phyloP scores from a whole-genome alignment of 2,329 filamentous ascomycete genomes.

The Alternaria sp. region DNA sequence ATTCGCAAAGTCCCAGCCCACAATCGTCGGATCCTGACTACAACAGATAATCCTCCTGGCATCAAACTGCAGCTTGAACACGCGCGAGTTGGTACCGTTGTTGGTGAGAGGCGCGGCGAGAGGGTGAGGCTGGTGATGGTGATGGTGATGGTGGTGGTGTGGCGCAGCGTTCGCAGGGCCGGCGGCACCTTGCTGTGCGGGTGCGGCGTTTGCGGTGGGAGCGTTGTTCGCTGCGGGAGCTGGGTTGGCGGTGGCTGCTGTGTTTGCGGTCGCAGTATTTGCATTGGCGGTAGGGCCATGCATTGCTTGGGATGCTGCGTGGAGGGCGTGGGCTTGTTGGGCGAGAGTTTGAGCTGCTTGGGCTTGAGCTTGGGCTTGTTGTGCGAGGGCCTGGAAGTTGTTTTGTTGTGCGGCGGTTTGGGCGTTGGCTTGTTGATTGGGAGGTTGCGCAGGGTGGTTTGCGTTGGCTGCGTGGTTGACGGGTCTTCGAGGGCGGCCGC shows the following conservation, averaged over 20 bases:
- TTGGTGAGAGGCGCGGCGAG: constrained; percentile 31
- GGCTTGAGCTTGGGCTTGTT: constrained; percentile 47
- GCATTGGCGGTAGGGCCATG: constrained; percentile 25
- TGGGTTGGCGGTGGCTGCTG: neutral
- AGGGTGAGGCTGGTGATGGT: constrained; percentile 41
- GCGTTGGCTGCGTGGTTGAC: constrained; percentile 28
- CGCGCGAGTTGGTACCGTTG: constrained; percentile 61
- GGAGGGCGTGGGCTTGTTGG: constrained; percentile 45
- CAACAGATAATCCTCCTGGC: constrained; percentile 92
- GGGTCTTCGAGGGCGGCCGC: constrained; percentile 47
- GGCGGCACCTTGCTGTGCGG: constrained; percentile 21
- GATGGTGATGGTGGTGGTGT: constrained; percentile 36
- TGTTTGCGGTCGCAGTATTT: no score
- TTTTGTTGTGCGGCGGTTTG: constrained; percentile 27
- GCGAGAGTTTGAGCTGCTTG: constrained; percentile 43
- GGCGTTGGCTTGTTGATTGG: constrained; percentile 19
- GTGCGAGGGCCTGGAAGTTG: constrained; percentile 43
- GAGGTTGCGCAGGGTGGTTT: constrained; percentile 24
- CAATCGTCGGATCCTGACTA: constrained; percentile 87
- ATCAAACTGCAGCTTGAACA: constrained; percentile 98
- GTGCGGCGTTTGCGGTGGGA: constrained; percentile 16
- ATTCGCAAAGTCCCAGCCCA: constrained; percentile 97
- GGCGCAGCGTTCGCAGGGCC: constrained; percentile 21
- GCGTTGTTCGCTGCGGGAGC: constrained; percentile 11
- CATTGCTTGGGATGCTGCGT: constrained; percentile 40